Base-by-base conservation (phyloP, 192 early-diverging fungal species). In the Entomortierella chlamydospora region DNA sequence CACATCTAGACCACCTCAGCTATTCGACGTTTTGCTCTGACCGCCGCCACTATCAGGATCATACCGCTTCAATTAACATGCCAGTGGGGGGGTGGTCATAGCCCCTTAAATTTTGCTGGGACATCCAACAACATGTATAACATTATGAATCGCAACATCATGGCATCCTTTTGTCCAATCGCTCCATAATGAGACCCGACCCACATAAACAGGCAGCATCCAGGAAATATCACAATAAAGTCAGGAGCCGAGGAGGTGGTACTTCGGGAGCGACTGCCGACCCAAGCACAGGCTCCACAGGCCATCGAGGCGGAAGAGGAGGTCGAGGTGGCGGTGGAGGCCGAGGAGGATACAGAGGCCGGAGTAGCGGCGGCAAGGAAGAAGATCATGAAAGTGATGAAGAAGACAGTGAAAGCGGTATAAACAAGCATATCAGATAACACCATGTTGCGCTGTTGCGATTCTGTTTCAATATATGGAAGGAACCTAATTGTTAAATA, bases 121-220 rank as follows among this genome's bases (percentile, higher is more conserved):
- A n/a, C n/a, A n/a, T n/a, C n/a, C n/a, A n/a, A n/a, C n/a, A n/a
- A n/a, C n/a, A n/a, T n/a, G n/a, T n/a, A n/a, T n/a, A n/a, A n/a
- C n/a, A n/a, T n/a, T n/a, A n/a, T n/a, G n/a, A n/a, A n/a, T n/a
- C n/a, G n/a, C n/a, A n/a, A n/a, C n/a, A 3, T 47, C 20, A 4
- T 47, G 12, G 4, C 45, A 47, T 47, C 20, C 15, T 15, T 20
- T 47, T 26, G 23, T 28, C 42, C 37, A 9, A 29, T 45, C 45
- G 34, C 62, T 31, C 9, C 18, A 33, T 39, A 52, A 79, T 79
- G 76, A 64, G 63, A 70, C 76, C 76, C 43, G 76, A 79, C 50
- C 76, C 76, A 61, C 76, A 79, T 42, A 79, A 79, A 49, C 76
- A 70, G 34, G 76, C 76, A 15, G 76, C 76, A 23, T 79, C 76